These are phyloP conservation scores for Fusarium nurragi DNA, from an alignment of 2,329 filamentous ascomycete species.

Conservation along the genomic window DNA sequence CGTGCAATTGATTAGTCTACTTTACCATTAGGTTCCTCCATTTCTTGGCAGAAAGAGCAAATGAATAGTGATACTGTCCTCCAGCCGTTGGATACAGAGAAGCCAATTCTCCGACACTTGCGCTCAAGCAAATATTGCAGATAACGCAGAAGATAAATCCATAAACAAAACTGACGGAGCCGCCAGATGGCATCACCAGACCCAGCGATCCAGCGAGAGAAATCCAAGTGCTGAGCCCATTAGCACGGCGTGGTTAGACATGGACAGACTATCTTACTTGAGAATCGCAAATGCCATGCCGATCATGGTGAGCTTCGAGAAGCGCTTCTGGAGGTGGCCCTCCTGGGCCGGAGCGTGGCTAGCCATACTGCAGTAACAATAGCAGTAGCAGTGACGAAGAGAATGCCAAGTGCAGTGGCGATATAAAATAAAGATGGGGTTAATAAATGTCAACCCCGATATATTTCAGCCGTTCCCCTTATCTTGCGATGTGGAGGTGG, in stretches of 20 bases:
- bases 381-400: not conserved
- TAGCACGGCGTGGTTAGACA: not conserved
- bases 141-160: constrained; percentile 48
- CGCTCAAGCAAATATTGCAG: constrained; percentile 33
- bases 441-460: not conserved
- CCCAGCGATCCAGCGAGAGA: constrained; percentile 56
- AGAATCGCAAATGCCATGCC: constrained; percentile 57
- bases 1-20: not conserved
- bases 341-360: constrained; percentile 6
- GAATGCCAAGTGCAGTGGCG: not conserved
- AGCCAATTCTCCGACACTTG: constrained; percentile 35
- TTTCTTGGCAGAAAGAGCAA: constrained; percentile 52
- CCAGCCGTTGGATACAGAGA: constrained; percentile 37
- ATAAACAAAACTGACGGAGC: constrained; percentile 53
- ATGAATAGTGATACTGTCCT: constrained; percentile 56
- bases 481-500: not conserved
- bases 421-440: not conserved
- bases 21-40: constrained; percentile 52
- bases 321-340: constrained; percentile 38
- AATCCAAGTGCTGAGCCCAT: constrained; percentile 43
- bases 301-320: constrained; percentile 40
- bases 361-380: constrained; percentile 12
- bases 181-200: constrained; percentile 54
- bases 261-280: constrained; percentile 43
- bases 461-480: constrained; percentile 4